Base-by-base conservation (phyloP, 139 green algal genomes). In the Chlorella sp. region DNA sequence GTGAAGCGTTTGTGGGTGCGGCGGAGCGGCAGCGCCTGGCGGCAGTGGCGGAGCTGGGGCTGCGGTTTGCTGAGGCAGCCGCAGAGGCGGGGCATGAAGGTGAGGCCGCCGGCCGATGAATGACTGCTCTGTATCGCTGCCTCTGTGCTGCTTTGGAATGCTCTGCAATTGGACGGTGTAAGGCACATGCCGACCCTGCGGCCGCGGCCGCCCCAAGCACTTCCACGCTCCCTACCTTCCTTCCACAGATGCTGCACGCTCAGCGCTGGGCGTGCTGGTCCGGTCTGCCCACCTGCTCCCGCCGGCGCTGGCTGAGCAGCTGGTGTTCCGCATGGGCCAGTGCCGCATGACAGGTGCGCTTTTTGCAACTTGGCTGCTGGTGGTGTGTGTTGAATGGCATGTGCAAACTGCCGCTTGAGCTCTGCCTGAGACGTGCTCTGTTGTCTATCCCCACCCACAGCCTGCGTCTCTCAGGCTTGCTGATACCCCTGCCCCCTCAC, bases 311-410 rank as follows among this genome's bases (percentile, higher is more conserved):
- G 51, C 87, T 17, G 74, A 83, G 46, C 36, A 74, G 24, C 76
- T 90, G 2, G 87, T 90, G n/a, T 65, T 67, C 32, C 41, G 67
- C 17, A 86, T 90, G 83, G 87, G 82, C 1, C 81, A 81, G 82
- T 85, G 83, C 75, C 32, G 43, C 48, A 90, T 90, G 87, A 90
- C 87, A 43, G 72, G 72, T 77, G 38, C 13, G 68, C n/a, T n/a
- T n/a, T n/a, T n/a, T n/a, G n/a, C n/a, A n/a, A n/a, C n/a, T n/a
- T n/a, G n/a, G n/a, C n/a, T n/a, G n/a, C n/a, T n/a, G n/a, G n/a
- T n/a, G n/a, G n/a, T n/a, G n/a, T n/a, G n/a, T n/a, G n/a, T n/a
- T n/a, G n/a, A n/a, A n/a, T n/a, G n/a, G n/a, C n/a, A n/a, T n/a
- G n/a, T n/a, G n/a, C n/a, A n/a, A n/a, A n/a, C n/a, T n/a, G n/a